These are phyloP conservation scores for Hamigera avellanea DNA, from an alignment of 495 filamentous ascomycete species.

Conservation along the genomic window DNA sequence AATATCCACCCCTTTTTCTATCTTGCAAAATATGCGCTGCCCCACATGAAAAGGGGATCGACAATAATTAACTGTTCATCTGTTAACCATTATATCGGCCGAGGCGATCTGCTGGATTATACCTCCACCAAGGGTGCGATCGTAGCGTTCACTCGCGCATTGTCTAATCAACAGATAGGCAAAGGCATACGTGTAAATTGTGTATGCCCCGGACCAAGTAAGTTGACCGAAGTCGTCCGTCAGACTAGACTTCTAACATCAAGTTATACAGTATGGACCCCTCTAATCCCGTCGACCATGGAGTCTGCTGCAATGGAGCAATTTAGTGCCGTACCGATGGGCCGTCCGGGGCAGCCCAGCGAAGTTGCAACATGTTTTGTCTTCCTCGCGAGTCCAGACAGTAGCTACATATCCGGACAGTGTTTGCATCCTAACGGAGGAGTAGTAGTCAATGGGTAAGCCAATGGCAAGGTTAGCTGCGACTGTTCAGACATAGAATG, in stretches of 20 bases:
- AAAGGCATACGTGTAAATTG: conserved; percentile 75
- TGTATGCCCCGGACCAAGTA: conserved; percentile 63
- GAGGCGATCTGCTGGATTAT: conserved; percentile 76
- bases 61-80: conserved; percentile 79
- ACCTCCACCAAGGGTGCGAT: conserved; percentile 77
- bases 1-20: conserved; percentile 69
- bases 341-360: conserved; percentile 63
- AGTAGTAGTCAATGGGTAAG: conserved; percentile 47
- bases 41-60: conserved; percentile 63
- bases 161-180: conserved; percentile 61
- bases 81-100: conserved; percentile 73
- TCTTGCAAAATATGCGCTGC: conserved; percentile 65
- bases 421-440: conserved; percentile 61
- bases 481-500: too few species aligned
- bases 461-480: not conserved
- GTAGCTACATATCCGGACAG: conserved; percentile 52
- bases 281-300: conserved; percentile 74
- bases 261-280: conserved; percentile 56
- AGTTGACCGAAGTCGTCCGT: conserved; percentile 5
- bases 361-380: conserved; percentile 79
- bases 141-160: conserved; percentile 65
- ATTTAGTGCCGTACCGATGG: conserved; percentile 64
- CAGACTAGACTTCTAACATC: not conserved
- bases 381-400: conserved; percentile 70
- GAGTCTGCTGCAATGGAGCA: conserved; percentile 53